Base-by-base conservation (phyloP, 2,329 filamentous ascomycete genomes). In the Penicillium sumatraense region DNA sequence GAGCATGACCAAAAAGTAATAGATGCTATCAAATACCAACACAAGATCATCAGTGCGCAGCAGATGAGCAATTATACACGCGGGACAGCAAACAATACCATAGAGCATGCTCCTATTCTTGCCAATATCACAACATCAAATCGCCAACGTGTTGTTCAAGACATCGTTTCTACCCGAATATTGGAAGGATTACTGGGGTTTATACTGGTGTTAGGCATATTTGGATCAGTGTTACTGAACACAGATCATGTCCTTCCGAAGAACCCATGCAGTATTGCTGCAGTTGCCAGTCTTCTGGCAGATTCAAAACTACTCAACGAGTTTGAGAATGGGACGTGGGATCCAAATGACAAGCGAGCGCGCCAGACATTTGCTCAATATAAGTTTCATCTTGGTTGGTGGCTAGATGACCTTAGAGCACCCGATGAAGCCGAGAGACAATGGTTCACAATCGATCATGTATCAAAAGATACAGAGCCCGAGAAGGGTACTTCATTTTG, bases 191-290 rank as follows among this genome's bases (percentile, higher is more conserved):
- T 59, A 3, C 27, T 59, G 14, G 57, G 24, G 0, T 3, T 31
- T 0, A 56, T 56, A 5, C 23, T 59, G 0, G 16, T 35, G 6
- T 38, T 59, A n/a, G 50, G 57, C 6, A 46, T 51, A 1, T 2
- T 52, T 9, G 53, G 53, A 2, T 51, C 53, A 0, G 18, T 51
- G 0, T 5, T 56, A 6, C 29, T 51, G 47, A 56, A 59, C n/a
- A 59, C 57, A 13, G 57, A 59, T 18, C 53, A 31, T 21, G 29
- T 59, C 18, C 24, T 59, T 3, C 57, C 57, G 7, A 59, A 56
- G 14, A 59, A 49, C 38, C 57, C 57, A 2, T 54, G 53, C 26
- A 59, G 53, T n/a, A 59, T 59, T 13, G 53, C 57, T 5, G 23
- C 57, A 16, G 50, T 59, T 3, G 53, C 50, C 0, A 56, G 57